Percentiles rank a stretch among this genome's conserved stretches.
These are phyloP conservation scores for Tillandsia fasciculata DNA, from an alignment of 176 grass and related monocot species.

Conservation along the genomic window DNA sequence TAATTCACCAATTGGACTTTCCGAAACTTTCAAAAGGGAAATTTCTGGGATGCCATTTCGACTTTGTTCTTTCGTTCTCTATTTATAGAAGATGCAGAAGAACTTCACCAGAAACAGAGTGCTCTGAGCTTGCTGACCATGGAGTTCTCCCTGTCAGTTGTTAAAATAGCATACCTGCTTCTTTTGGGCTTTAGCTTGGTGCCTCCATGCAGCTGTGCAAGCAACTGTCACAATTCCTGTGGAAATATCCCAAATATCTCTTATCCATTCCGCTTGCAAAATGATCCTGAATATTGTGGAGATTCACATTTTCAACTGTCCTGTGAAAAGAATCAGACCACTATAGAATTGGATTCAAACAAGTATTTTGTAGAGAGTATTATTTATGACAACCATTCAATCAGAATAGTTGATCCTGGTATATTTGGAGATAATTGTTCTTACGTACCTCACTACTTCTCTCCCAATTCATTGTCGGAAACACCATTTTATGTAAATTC, in stretches of 20 bases:
- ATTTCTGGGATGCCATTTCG: neutral
- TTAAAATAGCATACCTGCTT: neutral
- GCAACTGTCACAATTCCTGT: neutral
- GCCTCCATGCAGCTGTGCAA: neutral
- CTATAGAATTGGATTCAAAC: neutral
- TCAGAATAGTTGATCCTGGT: constrained; percentile 8
- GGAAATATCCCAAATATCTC: constrained; percentile 9
- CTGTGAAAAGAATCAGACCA: constrained; percentile 8
- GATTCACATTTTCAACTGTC: neutral
- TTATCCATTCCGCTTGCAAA: constrained; percentile 2
- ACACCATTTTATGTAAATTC: neutral
- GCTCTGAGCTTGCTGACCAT: neutral
- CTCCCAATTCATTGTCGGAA: neutral
- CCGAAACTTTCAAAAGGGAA: neutral
- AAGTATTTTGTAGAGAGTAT: neutral
- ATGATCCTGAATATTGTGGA: constrained; percentile 1
- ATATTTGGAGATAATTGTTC: neutral
- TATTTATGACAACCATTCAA: neutral
- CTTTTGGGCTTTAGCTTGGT: neutral
- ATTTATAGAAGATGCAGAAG: neutral
- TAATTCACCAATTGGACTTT: neutral
- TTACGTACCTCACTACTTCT: neutral
- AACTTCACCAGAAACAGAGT: neutral
- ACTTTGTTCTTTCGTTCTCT: neutral
- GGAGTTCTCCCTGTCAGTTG: too few species aligned